A percentile compares a stretch with the other conserved stretches of the same genome.
Conservation (phyloP, 768 basidiomycete species). For the Mycena galopus region DNA sequence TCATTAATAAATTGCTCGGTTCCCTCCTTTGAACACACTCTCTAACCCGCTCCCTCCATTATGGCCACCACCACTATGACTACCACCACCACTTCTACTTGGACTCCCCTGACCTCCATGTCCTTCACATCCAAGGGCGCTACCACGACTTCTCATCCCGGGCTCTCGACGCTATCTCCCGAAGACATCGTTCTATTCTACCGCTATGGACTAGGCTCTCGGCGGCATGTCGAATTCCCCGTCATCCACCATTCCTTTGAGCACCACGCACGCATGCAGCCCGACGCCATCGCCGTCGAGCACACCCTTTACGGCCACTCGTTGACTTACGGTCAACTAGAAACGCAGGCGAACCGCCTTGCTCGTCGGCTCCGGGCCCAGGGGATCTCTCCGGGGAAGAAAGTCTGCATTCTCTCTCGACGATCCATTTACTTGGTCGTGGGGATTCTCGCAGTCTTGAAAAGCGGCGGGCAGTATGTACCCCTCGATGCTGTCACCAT, state of each 20-base stretch:
- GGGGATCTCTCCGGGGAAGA: slow-evolving; percentile 55
- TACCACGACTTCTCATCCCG: slow-evolving; percentile 29
- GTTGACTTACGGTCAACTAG: slow-evolving; percentile 48
- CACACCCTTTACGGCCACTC: slow-evolving; percentile 40
- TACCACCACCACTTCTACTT: slow-evolving; percentile 15
- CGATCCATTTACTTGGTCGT: slow-evolving; percentile 58
- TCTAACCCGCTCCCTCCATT: slow-evolving; percentile 3
- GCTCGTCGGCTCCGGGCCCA: slow-evolving; percentile 51
- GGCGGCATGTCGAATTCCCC: slow-evolving; percentile 38
- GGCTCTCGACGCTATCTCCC: slow-evolving; percentile 36
- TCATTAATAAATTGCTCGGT: slow-evolving; percentile 21
- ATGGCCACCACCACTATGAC: slow-evolving; percentile 22
- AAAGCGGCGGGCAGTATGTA: slow-evolving; percentile 62
- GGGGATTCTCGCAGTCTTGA: slow-evolving; percentile 60
- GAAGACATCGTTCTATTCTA: slow-evolving; percentile 43
- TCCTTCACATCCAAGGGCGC: slow-evolving; percentile 24
- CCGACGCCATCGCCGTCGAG: slow-evolving; percentile 44
- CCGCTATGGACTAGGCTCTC: slow-evolving; percentile 39
- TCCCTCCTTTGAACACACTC: slow-evolving; percentile 31
- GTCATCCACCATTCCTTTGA: slow-evolving; percentile 46
- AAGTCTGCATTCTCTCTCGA: slow-evolving; percentile 61
- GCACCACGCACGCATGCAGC: slow-evolving; percentile 40
- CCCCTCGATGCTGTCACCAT: slow-evolving; percentile 63
- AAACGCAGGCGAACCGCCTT: slow-evolving; percentile 47
- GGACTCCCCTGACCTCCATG: slow-evolving; percentile 12